Evolutionary conservation across 2,329 filamentous ascomycete species (phyloP), one percentile per base, ranked within the genome.

Genomic region (Ascochyta rabiei): DNA sequence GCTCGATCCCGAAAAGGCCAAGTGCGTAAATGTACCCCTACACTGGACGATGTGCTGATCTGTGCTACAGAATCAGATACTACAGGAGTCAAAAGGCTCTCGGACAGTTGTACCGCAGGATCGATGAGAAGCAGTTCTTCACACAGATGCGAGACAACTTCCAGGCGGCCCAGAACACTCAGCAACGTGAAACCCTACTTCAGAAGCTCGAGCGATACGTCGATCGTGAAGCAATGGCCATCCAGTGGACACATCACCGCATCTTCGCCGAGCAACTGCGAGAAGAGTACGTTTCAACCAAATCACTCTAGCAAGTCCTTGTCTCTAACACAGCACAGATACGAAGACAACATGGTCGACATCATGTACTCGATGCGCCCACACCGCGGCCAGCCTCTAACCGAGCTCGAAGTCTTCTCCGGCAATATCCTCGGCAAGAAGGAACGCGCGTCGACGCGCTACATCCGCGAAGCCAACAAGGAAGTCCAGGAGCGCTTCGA

Each of bases 111-210:
- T 95, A 89, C 68, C 84, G 89, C 1, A 82, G 81, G 0, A 86
- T 96, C 10, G 85, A 96, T 62, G 90, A 95, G 71, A 79, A 80
- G 40, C 80, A 82, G 47, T 89, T 93, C 38, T 88, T 72, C 37
- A 42, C 58, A 3, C 54, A 55, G 28, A 67, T 73, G 62, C 63
- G 70, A 30, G 48, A 52, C 18, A 56, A 63, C 5, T 65, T 63
- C 35, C 48, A 63, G 9, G 38, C 26, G 0, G 48, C 46, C 15
- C 61, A 50, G 7, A 38, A 46, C 13, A 13, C 24, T 5, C 47
- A 24, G 40, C 48, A 48, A 9, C 28, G 38, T 18, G 58, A 66
- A 12, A 59, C 56, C 2, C 33, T 73, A 8, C 74, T 49, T 53
- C 76, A 60, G 26, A 66, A 23, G 56, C 68, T 83, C 3, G 76